Conservation (phyloP, 2,329 filamentous ascomycete species). For the Aspergillus melleus region DNA sequence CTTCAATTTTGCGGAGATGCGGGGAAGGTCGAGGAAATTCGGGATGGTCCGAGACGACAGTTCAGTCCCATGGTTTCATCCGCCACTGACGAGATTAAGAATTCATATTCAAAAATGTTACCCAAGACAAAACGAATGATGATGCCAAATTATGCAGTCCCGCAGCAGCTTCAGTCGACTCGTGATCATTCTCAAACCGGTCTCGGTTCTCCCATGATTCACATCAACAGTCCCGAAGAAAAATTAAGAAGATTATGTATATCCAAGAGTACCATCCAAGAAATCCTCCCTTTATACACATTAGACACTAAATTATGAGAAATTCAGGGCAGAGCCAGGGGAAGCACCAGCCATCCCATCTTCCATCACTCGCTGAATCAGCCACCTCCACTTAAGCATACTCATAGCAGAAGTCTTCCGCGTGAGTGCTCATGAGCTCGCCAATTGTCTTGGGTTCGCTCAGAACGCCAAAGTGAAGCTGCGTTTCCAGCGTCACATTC, state of each 20-base stretch:
- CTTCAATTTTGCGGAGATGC: not conserved
- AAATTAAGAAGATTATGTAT: not conserved
- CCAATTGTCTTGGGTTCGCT: not conserved
- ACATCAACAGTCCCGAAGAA: not conserved
- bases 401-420: slow-evolving; percentile 3
- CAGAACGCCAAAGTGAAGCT: slow-evolving; percentile 6
- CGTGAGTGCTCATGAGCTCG: slow-evolving; percentile 3
- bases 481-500: slow-evolving; percentile 9
- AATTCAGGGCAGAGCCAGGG: not conserved
- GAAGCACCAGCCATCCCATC: not conserved
- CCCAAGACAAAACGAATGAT: too few relatives aligned
- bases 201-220: too few relatives aligned
- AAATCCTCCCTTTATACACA: not conserved
- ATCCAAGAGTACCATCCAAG: not conserved
- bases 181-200: too few relatives aligned
- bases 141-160: not conserved
- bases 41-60: not conserved
- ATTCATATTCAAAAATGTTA: too few relatives aligned
- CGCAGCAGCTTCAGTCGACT: too few relatives aligned
- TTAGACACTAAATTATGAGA: not conserved
- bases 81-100: too few relatives aligned
- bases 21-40: not conserved
- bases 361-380: not conserved
- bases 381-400: slow-evolving; percentile 1
- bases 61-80: not conserved